Percentiles rank a stretch among this genome's conserved stretches.
These are phyloP conservation scores for Heliosperma pusillum DNA, from an alignment of 148 eudicot species.

Conservation along the genomic window DNA sequence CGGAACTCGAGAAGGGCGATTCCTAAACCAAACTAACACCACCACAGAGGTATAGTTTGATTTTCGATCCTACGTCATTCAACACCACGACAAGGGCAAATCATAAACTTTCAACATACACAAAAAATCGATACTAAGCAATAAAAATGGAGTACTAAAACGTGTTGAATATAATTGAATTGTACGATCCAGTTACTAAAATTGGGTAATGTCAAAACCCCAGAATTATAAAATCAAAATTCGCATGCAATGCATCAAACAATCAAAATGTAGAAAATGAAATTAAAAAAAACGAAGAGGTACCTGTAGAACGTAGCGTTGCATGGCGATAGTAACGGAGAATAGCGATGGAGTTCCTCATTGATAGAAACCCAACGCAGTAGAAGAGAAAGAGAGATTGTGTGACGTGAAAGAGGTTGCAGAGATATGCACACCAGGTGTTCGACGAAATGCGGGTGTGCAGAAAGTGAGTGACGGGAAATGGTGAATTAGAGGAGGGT, in stretches of 20 bases:
- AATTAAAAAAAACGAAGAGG: background rate
- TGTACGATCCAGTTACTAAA: background rate
- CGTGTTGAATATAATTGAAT: background rate
- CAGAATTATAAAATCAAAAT: background rate
- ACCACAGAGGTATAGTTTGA: background rate
- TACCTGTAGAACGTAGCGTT: conserved; percentile 22
- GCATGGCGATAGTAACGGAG: conserved; percentile 37
- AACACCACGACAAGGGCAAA: background rate
- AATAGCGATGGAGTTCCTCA: conserved; percentile 29
- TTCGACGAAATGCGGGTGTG: conserved; percentile 25
- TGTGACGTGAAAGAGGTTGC: background rate
- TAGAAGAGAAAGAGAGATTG: background rate
- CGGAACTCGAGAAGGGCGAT: no score
- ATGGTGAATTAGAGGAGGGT: background rate
- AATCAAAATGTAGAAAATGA: background rate
- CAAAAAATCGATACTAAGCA: background rate
- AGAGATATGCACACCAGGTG: conserved; percentile 23
- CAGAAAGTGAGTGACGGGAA: background rate
- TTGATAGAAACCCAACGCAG: background rate
- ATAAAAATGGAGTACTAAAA: background rate
- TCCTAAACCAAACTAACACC: background rate
- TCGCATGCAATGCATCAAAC: background rate
- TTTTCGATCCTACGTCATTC: background rate
- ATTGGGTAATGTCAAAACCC: background rate
- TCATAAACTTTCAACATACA: background rate